A percentile compares a stretch with the other conserved stretches of the same genome.
Conservation (phyloP, 495 filamentous ascomycete genomes). For the Aspergillus asperescens region DNA sequence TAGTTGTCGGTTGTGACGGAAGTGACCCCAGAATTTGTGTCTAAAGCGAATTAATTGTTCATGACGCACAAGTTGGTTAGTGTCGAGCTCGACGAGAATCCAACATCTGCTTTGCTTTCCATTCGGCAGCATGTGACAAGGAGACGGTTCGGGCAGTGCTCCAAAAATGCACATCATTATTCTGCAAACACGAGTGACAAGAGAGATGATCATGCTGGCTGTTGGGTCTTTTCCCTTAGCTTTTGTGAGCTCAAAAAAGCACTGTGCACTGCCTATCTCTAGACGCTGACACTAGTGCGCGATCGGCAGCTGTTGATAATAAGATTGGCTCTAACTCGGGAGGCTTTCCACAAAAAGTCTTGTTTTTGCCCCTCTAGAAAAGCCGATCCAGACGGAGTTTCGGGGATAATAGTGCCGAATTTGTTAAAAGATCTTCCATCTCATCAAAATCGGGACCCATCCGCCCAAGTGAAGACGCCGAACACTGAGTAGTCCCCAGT, state of each 20-base stretch:
- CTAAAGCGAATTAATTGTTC: neutral
- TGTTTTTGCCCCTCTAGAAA: constrained; percentile 4
- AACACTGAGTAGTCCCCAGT: too few species aligned
- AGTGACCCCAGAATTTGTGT: neutral
- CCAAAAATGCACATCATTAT: too few species aligned
- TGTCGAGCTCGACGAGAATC: neutral
- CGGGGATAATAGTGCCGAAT: neutral
- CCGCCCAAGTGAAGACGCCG: neutral
- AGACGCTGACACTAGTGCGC: neutral
- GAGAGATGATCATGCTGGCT: too few species aligned
- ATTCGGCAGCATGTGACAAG: constrained; percentile 5
- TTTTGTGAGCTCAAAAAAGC: neutral
- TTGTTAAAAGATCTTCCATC: neutral
- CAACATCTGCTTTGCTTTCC: neutral
- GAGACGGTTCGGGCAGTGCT: too few species aligned
- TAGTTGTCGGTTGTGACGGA: neutral
- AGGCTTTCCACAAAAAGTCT: constrained; percentile 5
- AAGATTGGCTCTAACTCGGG: neutral
- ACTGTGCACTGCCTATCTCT: neutral
- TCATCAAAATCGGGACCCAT: neutral
- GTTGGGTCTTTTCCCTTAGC: neutral
- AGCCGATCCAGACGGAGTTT: neutral
- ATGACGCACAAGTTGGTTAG: neutral
- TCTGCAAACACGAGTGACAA: neutral
- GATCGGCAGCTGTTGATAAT: neutral